Base-by-base conservation (phyloP, 2,329 filamentous ascomycete genomes). In the Nannizzia gypsea region DNA sequence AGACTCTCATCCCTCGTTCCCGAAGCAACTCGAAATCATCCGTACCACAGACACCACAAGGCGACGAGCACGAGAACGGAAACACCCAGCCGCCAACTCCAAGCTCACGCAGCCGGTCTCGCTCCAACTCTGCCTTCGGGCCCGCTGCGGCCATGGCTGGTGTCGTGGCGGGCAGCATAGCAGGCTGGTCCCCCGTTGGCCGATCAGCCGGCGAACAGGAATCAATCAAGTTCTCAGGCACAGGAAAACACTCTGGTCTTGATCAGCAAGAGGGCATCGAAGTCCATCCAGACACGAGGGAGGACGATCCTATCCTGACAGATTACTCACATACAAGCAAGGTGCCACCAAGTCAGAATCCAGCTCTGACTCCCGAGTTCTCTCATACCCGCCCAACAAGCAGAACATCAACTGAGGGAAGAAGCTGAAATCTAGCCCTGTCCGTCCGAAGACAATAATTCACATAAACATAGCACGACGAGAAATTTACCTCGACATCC, bases 91-190 rank as follows among this genome's bases (percentile, higher is more conserved):
- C 81, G 1, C 75, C 80, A 2, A 82, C 80, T 0, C 81, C 83
- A 1, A 81, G 82, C 50, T 80, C 77, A 13, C 73, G 76, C 8
- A 77, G 76, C 28, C 74, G 76, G 60, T 84, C 82, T 36, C 77
- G 82, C 31, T 84, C 82, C 13, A 85, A 83, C 69, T 79, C 77
- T 1, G 71, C 75, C 0, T 79, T 85, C 64, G 82, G 80, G 3
- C 80, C 83, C 6, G 83, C 82, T 13, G 78, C 81, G 52, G 83
- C 83, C 40, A 85, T 85, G 82, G 83, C 83, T 24, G 83, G 83
- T 65, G 78, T 86, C 55, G 78, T 86, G 40, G 83, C 83, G n/a
- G 83, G 83, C 58, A 84, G 81, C 68, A 79, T 86, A 64, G 82
- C 78, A 46, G 83, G 82, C 46, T 86, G 81, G 82, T 85, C 82